These are phyloP conservation scores for Allium sativum DNA, from an alignment of 106 monocot genomes.

Conservation along the genomic window DNA sequence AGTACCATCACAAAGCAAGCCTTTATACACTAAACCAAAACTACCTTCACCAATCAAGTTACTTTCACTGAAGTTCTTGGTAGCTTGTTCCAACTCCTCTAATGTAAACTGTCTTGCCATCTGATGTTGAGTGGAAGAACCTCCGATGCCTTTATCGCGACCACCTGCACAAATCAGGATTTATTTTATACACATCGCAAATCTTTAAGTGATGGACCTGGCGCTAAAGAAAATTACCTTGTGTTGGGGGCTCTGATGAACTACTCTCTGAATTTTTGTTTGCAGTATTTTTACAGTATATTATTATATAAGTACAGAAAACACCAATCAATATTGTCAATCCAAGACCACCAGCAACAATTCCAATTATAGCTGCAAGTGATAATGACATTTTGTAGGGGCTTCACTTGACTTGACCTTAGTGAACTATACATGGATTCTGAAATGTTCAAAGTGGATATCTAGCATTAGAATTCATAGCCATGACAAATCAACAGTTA, in stretches of 20 bases:
- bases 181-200: too few relatives aligned
- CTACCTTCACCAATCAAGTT: slow-evolving; percentile 55
- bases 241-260: slow-evolving; percentile 51
- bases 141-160: slow-evolving; percentile 22
- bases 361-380: slow-evolving; percentile 38
- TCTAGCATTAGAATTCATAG: not conserved
- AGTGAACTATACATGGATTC: slow-evolving; percentile 42
- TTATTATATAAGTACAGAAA: slow-evolving; percentile 20
- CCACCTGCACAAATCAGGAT: slow-evolving; percentile 16
- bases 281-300: slow-evolving; percentile 11
- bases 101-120: slow-evolving; percentile 35
- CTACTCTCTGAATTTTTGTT: slow-evolving; percentile 53
- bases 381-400: slow-evolving; percentile 31
- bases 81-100: slow-evolving; percentile 50
- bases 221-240: slow-evolving; percentile 22
- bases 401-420: not conserved
- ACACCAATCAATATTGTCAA: slow-evolving; percentile 14
- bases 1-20: slow-evolving; percentile 60
- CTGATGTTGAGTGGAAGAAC: not conserved
- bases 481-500: not conserved
- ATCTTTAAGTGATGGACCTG: not conserved
- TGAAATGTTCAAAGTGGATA: slow-evolving; percentile 6
- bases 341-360: slow-evolving; percentile 23
- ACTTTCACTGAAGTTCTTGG: slow-evolving; percentile 35
- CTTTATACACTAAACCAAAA: slow-evolving; percentile 68